Evolutionary conservation across 2,329 filamentous ascomycete species (phyloP).

Genomic region (Hymenoscyphus occultus): DNA sequence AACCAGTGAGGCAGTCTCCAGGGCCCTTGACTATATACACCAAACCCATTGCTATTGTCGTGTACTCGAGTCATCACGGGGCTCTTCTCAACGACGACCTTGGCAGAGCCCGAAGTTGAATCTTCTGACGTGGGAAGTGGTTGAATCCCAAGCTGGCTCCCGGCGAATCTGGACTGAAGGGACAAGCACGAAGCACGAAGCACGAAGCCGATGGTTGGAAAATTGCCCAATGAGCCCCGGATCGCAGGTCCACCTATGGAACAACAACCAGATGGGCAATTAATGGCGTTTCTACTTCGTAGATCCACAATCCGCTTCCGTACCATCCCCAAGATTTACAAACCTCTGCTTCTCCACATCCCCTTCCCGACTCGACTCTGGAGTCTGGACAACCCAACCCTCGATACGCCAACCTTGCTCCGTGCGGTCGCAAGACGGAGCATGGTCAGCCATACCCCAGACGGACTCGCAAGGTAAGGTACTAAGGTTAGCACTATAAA

Average conservation of each 20-base stretch:
- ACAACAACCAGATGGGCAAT: not conserved
- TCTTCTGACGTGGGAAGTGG: not conserved
- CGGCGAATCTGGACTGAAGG: not conserved
- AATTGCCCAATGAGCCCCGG: not conserved
- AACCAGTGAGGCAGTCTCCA: not conserved
- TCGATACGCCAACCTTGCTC: not conserved
- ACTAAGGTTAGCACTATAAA: not conserved
- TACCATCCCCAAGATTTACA: constrained; percentile 15
- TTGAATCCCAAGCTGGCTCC: not conserved
- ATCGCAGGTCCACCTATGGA: constrained; percentile 3
- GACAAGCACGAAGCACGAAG: too few relatives aligned
- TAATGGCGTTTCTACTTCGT: constrained; percentile 12
- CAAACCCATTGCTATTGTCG: not conserved
- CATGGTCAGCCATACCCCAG: constrained; percentile 9
- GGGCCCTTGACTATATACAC: not conserved
- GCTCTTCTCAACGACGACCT: not conserved
- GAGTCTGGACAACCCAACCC: not conserved
- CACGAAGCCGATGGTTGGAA: constrained; percentile 7
- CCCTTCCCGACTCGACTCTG: constrained; percentile 7
- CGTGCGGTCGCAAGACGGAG: constrained; percentile 2
- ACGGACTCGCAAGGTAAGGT: not conserved
- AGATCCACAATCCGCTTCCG: constrained; percentile 15
- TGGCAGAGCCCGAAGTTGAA: not conserved
- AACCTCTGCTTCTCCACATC: constrained; percentile 6
- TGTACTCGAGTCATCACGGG: not conserved